phyloP scores from a whole-genome alignment of 225 moss, liverwort and hornwort genomes.

The Bryum argenteum region DNA sequence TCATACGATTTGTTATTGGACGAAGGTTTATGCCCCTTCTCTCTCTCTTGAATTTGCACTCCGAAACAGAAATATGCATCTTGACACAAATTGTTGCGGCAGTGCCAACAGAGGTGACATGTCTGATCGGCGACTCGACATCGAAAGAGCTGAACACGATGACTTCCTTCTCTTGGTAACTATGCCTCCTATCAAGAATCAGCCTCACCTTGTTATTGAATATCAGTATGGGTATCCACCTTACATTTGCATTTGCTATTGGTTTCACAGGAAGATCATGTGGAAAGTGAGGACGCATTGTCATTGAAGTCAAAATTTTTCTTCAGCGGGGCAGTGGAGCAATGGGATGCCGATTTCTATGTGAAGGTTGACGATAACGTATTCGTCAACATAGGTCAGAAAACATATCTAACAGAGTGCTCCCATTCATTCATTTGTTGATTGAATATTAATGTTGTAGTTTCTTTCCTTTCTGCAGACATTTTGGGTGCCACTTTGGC shows the following conservation, averaged over 20 bases:
- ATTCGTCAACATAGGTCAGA: slow-evolving; percentile 67
- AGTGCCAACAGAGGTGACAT: slow-evolving; percentile 86
- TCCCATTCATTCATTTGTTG: no score
- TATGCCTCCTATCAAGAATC: slow-evolving; percentile 17
- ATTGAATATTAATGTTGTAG: slow-evolving; percentile 7
- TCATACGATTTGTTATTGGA: slow-evolving; percentile 78
- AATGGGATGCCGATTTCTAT: slow-evolving; percentile 82
- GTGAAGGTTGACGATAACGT: slow-evolving; percentile 78
- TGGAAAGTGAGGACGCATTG: slow-evolving; percentile 63
- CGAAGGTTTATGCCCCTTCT: slow-evolving; percentile 52
- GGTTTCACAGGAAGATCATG: slow-evolving; percentile 65
- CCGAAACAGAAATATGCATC: background rate
- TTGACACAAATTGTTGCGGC: slow-evolving; percentile 26
- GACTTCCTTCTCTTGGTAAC: slow-evolving; percentile 79
- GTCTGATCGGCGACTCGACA: slow-evolving; percentile 65
- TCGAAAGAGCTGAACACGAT: slow-evolving; percentile 54
- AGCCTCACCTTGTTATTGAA: background rate
- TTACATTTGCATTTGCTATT: slow-evolving; percentile 18
- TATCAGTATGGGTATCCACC: background rate
- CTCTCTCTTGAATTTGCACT: background rate
- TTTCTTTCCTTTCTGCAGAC: slow-evolving; percentile 35
- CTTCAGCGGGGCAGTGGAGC: slow-evolving; percentile 60
- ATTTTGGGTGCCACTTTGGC: slow-evolving; percentile 58
- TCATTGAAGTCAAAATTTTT: slow-evolving; percentile 63
- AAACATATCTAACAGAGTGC: no score